Conservation (phyloP, 257 asterid genomes). For the Primulina eburnea region DNA sequence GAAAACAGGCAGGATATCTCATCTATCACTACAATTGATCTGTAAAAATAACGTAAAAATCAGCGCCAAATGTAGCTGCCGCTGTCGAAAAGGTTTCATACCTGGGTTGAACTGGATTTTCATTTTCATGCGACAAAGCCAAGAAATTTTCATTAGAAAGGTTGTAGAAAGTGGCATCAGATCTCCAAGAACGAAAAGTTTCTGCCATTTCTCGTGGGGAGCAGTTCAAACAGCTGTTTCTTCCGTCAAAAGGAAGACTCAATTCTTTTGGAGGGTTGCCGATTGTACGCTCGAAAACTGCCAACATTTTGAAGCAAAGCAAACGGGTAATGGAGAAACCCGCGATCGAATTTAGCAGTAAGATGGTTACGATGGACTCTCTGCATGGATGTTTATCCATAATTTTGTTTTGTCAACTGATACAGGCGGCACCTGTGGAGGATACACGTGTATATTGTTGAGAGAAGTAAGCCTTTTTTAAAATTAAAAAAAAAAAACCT, state of each 20-base stretch:
- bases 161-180: constrained; percentile 51
- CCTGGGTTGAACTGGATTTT: constrained; percentile 54
- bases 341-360: background rate
- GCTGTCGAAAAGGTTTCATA: constrained; percentile 1
- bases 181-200: constrained; percentile 44
- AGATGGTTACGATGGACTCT: background rate
- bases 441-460: background rate
- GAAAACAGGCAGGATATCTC: constrained; percentile 66
- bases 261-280: constrained; percentile 51
- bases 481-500: too few relatives aligned
- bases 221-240: constrained; percentile 28
- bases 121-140: constrained; percentile 56
- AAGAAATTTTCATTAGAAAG: constrained; percentile 51
- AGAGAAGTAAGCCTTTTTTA: background rate
- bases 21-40: constrained; percentile 63
- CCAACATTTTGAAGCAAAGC: constrained; percentile 41
- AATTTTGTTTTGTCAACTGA: background rate
- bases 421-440: background rate
- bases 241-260: constrained; percentile 28
- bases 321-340: background rate
- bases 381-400: constrained; percentile 23
- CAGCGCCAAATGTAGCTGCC: background rate
- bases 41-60: constrained; percentile 7
- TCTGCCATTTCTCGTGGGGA: constrained; percentile 44
- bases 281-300: constrained; percentile 45